A percentile compares a stretch with the other conserved stretches of the same genome.
Conservation (phyloP, 208 protist species). For the Trypanosoma avium region DNA sequence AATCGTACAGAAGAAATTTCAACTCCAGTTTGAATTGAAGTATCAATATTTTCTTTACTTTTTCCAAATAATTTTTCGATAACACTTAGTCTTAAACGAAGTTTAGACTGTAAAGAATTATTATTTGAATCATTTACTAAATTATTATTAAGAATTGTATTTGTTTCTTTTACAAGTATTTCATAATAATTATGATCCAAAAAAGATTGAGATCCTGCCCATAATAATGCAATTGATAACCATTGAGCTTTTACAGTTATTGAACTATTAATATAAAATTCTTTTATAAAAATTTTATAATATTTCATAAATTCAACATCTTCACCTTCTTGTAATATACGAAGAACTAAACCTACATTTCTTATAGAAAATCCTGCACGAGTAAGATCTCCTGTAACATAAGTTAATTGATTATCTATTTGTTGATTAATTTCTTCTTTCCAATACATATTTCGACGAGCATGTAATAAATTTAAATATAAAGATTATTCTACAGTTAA, state of each 20-base stretch:
- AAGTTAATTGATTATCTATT: constrained; percentile 19
- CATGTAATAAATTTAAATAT: constrained; percentile 66
- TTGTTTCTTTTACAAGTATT: constrained; percentile 20
- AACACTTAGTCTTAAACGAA: constrained; percentile 3
- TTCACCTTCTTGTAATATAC: constrained; percentile 72
- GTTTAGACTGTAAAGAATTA: constrained; percentile 5
- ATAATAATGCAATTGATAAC: constrained; percentile 27
- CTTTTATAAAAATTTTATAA: constrained; percentile 45
- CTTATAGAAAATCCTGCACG: constrained; percentile 42
- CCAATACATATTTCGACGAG: constrained; percentile 48
- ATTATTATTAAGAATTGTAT: background rate
- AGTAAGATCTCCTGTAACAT: constrained; percentile 2
- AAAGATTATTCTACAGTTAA: constrained; percentile 55
- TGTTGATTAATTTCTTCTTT: constrained; percentile 39
- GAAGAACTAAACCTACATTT: constrained; percentile 54
- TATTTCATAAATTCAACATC: constrained; percentile 61
- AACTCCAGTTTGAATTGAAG: background rate
- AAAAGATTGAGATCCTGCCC: constrained; percentile 12
- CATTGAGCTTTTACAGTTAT: constrained; percentile 11
- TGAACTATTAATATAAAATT: constrained; percentile 1
- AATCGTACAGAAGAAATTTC: constrained; percentile 15
- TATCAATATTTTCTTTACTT: background rate
- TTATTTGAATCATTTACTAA: background rate
- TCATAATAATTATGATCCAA: constrained; percentile 12
- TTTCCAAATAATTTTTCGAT: constrained; percentile 16